These are phyloP conservation scores for Colletotrichum caudatum DNA, from an alignment of 2,329 filamentous ascomycete genomes.

Conservation along the genomic window DNA sequence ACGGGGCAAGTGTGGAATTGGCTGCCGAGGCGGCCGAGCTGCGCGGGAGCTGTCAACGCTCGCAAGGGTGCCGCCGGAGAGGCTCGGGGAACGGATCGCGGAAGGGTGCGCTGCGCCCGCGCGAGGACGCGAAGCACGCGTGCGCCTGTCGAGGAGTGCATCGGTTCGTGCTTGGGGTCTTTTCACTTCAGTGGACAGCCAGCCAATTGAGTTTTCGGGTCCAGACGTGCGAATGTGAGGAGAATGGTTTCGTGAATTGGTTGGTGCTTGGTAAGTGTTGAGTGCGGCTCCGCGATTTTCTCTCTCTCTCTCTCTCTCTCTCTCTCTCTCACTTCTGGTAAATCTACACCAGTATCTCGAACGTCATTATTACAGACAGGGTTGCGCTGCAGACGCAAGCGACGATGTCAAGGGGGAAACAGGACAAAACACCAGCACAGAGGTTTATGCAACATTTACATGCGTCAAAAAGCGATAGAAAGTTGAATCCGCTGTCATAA, in stretches of 20 bases:
- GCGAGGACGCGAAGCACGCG: conserved; percentile 35
- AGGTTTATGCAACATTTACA: neutral
- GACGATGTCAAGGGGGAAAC: neutral
- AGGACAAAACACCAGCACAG: neutral
- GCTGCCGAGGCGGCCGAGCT: conserved; percentile 7
- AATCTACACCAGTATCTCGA: conserved; percentile 28
- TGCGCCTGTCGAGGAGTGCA: conserved; percentile 17
- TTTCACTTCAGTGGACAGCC: too few species aligned
- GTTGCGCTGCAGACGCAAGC: neutral
- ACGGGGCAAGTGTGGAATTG: conserved; percentile 23
- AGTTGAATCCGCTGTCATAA: conserved; percentile 41
- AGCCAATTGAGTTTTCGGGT: too few species aligned
- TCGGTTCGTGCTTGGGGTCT: neutral
- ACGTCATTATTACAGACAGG: conserved; percentile 40
- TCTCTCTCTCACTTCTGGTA: too few species aligned
- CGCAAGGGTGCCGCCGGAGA: neutral
- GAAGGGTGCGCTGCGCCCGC: conserved; percentile 26
- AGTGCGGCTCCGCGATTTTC: conserved; percentile 1
- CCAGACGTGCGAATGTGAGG: neutral
- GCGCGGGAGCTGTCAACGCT: conserved; percentile 12
- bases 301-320: neutral
- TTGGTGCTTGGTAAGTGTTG: conserved; percentile 11
- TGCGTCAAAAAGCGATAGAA: conserved; percentile 11
- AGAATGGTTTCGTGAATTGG: neutral
- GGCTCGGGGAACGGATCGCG: conserved; percentile 15